Evolutionary conservation across 495 filamentous ascomycete species (phyloP).

Genomic region (Thermothielavioides terrestris): DNA sequence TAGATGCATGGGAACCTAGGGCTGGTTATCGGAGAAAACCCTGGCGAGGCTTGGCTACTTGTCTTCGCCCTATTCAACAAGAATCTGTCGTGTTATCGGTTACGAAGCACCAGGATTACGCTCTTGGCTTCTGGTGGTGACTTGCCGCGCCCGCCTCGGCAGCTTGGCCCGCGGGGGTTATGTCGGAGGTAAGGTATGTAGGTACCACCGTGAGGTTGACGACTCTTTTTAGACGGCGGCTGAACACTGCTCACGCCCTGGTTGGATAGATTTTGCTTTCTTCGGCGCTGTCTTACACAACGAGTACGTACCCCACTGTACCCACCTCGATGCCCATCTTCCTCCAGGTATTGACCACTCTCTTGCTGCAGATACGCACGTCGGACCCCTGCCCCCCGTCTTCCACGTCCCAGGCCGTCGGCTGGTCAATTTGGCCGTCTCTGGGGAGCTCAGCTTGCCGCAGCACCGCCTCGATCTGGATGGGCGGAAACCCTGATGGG

Average conservation of each 20-base stretch:
- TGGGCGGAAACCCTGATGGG: constrained; percentile 3
- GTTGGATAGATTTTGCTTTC: constrained; percentile 18
- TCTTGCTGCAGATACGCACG: not conserved
- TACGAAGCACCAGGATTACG: too few relatives aligned
- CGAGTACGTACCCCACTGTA: constrained; percentile 12
- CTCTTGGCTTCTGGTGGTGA: not conserved
- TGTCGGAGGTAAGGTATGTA: not conserved
- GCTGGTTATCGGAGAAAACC: too few relatives aligned
- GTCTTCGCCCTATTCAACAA: too few relatives aligned
- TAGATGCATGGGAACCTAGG: too few relatives aligned
- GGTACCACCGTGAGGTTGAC: constrained; percentile 6
- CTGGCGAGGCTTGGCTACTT: too few relatives aligned
- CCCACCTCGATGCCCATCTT: not conserved
- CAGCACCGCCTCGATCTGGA: constrained; percentile 14
- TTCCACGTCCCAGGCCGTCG: not conserved
- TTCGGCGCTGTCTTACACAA: constrained; percentile 14
- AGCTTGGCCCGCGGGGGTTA: constrained; percentile 3
- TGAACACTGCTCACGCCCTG: constrained; percentile 21
- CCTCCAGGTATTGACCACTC: not conserved
- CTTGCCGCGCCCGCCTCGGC: constrained; percentile 6
- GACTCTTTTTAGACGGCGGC: constrained; percentile 16
- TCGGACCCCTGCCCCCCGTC: constrained; percentile 17
- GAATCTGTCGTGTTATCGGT: too few relatives aligned
- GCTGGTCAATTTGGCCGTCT: constrained; percentile 10
- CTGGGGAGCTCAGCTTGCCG: constrained; percentile 18